These are phyloP conservation scores for Phytophthora fragariaefolia DNA, from an alignment of 352 stramenopile genomes.

Conservation along the genomic window DNA sequence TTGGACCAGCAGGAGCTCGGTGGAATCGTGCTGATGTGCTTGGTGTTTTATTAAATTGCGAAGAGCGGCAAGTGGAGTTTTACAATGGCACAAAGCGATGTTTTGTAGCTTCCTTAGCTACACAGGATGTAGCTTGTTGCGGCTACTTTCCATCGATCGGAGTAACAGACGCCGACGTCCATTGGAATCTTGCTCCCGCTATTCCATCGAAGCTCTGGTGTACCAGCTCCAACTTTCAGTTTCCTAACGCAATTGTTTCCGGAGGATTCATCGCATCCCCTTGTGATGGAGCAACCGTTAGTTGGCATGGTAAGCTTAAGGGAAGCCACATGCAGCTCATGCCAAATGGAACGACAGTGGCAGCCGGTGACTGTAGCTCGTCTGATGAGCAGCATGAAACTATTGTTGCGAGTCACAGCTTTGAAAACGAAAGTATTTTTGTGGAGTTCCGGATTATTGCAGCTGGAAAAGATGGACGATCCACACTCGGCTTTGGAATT, in stretches of 20 bases:
- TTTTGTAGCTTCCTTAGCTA: slow-evolving; percentile 38
- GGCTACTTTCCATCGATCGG: slow-evolving; percentile 67
- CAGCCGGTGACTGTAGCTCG: slow-evolving; percentile 60
- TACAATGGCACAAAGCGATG: slow-evolving; percentile 51
- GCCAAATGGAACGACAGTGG: slow-evolving; percentile 56
- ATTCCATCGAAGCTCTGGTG: slow-evolving; percentile 74
- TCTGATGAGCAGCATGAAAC: slow-evolving; percentile 60
- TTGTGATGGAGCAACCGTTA: slow-evolving; percentile 64
- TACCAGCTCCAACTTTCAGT: slow-evolving; percentile 53
- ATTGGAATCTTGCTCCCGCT: slow-evolving; percentile 64
- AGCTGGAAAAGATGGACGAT: slow-evolving; percentile 51
- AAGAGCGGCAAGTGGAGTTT: slow-evolving; percentile 70
- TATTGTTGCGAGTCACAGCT: slow-evolving; percentile 59
- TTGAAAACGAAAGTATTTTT: slow-evolving; percentile 60
- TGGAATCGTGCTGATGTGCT: slow-evolving; percentile 49
- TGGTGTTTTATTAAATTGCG: slow-evolving; percentile 70
- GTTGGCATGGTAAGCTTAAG: slow-evolving; percentile 69
- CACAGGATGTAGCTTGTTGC: slow-evolving; percentile 21
- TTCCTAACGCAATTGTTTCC: slow-evolving; percentile 63
- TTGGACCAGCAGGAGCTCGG: slow-evolving; percentile 28
- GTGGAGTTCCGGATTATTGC: slow-evolving; percentile 65
- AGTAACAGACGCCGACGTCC: slow-evolving; percentile 61
- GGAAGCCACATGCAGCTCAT: slow-evolving; percentile 56
- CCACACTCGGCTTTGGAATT: slow-evolving; percentile 62
- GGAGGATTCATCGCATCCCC: slow-evolving; percentile 67